Evolutionary conservation across 2,329 filamentous ascomycete genomes (phyloP).

Genomic region (Nemania bipapillata): DNA sequence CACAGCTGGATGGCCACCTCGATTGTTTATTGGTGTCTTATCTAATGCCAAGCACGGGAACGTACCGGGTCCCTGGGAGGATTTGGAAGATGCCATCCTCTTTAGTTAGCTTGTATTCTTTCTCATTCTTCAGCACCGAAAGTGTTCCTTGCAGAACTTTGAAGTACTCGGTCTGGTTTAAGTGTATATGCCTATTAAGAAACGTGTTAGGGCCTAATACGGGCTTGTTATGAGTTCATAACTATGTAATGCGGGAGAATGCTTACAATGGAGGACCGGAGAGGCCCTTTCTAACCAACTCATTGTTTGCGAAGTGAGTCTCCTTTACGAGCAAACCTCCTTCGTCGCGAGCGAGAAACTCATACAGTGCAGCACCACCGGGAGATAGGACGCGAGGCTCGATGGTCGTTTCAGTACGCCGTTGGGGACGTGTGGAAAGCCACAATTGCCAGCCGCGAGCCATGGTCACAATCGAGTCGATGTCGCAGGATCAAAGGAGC

Average conservation of each 20-base stretch:
- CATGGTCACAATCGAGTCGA: no score
- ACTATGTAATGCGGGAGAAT: no score
- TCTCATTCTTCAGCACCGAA: background rate
- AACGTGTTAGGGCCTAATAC: no score
- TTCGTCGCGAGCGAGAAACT: background rate
- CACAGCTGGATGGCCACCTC: no score
- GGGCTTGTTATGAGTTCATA: no score
- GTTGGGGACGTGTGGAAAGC: background rate
- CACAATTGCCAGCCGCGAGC: background rate
- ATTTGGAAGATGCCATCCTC: background rate
- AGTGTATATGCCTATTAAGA: conserved; percentile 6
- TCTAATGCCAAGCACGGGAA: no score
- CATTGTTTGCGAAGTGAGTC: background rate
- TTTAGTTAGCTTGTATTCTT: background rate
- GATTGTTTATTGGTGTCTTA: no score
- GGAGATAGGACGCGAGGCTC: background rate
- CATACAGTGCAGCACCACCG: background rate
- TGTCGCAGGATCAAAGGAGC: no score
- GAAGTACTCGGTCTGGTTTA: conserved; percentile 1
- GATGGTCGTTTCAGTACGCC: background rate
- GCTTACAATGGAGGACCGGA: conserved; percentile 13
- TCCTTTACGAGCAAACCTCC: background rate
- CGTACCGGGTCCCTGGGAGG: background rate
- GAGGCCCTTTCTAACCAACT: background rate
- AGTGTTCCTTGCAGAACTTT: background rate